Evolutionary conservation across 2,329 filamentous ascomycete genomes (phyloP), one percentile per base, ranked within the genome.

Genomic region (Iodosphaeria phyllophila): DNA sequence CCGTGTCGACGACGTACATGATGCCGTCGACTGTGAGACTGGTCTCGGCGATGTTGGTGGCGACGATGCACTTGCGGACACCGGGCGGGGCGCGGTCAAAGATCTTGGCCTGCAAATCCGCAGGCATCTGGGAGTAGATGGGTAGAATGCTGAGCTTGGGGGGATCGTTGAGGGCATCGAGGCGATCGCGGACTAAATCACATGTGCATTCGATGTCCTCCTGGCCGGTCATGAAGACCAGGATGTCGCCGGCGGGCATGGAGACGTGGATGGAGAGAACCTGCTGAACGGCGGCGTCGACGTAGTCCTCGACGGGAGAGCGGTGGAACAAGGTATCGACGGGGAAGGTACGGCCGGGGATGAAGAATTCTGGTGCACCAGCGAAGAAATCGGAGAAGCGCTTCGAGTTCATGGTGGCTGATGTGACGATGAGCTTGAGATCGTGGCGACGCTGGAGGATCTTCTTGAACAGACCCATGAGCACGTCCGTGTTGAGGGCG

Each of bases 61-160:
- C 89, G 20, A 98, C 86, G 34, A 98, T 92, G 40, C 92, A 91
- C 46, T 98, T 98, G 30, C 89, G 73, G 4, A 92, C 84, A 2
- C 89, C 89, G 1, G 84, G 76, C 3, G 79, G 60, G 3, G 91
- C 89, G 35, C 74, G 71, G 43, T 98, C 86, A 40, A 98, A 98
- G 35, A 98, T 98, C 51, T 91, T 95, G 30, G 89, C 82, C 49
- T 98, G 91, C 18, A 98, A 57, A 47, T 98, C 91, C 17, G 89
- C 89, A 3, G 89, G 91, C 89, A 98, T 93, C 49, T 98, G 89
- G 61, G 83, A 93, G 66, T 98, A 98, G 28, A 98, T 95, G 0
- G 91, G 91, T 15, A 98, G 53, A 27, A 98, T 92, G 44, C 79
- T 86, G 30, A 98, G 67, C 44, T 92, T 86, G 2, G 89, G 84